Evolutionary conservation across 164 flowering plant genomes (phyloP).

Genomic region (Magnolia kwangsiensis): DNA sequence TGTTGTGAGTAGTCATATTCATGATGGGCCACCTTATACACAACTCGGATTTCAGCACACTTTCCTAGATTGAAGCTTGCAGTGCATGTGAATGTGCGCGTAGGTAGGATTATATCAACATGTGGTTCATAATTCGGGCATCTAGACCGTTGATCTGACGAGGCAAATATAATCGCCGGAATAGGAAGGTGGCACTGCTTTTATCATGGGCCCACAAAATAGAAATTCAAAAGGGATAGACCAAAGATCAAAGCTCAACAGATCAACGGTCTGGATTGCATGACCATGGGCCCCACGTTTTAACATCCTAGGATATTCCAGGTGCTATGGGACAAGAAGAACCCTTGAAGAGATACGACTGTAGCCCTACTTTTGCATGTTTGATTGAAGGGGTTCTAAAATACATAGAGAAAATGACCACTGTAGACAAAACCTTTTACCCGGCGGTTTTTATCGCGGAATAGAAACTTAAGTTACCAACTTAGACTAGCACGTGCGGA

Average conservation of each 20-base stretch:
- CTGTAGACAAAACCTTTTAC: too few species aligned
- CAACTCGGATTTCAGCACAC: too few species aligned
- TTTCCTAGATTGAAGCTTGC: too few species aligned
- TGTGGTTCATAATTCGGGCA: not conserved
- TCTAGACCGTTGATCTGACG: not conserved
- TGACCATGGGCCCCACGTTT: not conserved
- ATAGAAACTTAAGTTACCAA: too few species aligned
- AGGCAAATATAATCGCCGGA: not conserved
- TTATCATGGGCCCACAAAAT: too few species aligned
- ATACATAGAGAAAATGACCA: too few species aligned
- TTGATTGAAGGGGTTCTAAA: not conserved
- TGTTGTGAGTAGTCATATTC: too few species aligned
- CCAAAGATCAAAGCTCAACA: not conserved
- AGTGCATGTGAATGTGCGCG: too few species aligned
- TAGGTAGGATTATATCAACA: not conserved
- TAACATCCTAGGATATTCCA: not conserved
- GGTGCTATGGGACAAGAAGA: not conserved
- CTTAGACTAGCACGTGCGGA: too few species aligned
- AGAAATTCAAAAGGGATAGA: not conserved
- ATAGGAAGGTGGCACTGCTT: not conserved
- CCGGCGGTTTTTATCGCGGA: too few species aligned
- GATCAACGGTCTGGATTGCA: not conserved
- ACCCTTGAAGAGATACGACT: not conserved
- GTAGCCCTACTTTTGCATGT: not conserved
- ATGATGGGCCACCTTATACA: too few species aligned